Base-by-base conservation (phyloP, 1,284 basidiomycete species). In the Puccinia coronata region DNA sequence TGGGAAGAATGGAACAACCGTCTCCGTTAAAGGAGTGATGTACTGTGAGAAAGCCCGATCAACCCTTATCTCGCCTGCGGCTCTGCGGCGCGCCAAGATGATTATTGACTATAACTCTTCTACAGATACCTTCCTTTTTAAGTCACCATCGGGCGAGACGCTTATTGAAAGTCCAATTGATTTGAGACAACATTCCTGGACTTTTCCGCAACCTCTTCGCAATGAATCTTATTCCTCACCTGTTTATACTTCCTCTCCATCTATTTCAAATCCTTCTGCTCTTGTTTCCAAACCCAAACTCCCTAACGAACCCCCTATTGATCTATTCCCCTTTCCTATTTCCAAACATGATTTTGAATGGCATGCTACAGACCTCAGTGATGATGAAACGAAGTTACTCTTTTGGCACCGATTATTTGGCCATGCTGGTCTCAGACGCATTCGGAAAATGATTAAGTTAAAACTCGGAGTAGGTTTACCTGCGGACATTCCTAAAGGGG, bases 1-100 rank as follows among this genome's bases (percentile, higher is more conserved):
- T 55, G 71, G 71, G 51, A 47, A 14, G 31, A 73, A 73, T 57
- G 47, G n/a, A 43, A 73, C 20, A 9, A 73, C n/a, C 25, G n/a
- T 51, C 49, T 51, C 49, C 9, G 18, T 51, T 51, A 51, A 51
- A 20, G 49, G 49, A 14, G 49, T 51, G n/a, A 23, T 41, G 36
- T 73, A 39, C 39, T 73, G 71, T 73, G 51, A 73, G 51, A 14
- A 57, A 20, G 71, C 51, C 1, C 9, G 25, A 23, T 36, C 49
- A 6, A 72, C 69, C 18, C 23, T 71, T 3, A 71, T 71, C 2
- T 71, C 69, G 1, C 41, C 28, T 39, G 2, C 43, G n/a, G 2
- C n/a, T n/a, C n/a, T n/a, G n/a, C 8, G 61, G 25, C 59, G 20
- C 34, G 59, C 59, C 6, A 61, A 61, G 3, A 12, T 61, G 9